phyloP scores from a whole-genome alignment of 176 grass and related monocot genomes.

The Otatea glauca region DNA sequence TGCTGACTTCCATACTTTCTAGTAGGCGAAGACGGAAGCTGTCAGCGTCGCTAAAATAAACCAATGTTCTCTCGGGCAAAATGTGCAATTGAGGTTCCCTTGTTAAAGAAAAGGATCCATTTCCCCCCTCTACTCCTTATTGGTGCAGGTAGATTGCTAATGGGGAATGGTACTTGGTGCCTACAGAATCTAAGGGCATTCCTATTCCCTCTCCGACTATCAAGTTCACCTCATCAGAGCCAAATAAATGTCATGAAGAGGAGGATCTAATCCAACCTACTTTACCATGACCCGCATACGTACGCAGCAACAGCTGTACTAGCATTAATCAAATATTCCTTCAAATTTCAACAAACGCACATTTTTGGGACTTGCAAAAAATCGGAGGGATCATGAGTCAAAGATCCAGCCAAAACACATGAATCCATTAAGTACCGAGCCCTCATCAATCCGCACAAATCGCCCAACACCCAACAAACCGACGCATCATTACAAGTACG shows the following conservation, averaged over 20 bases:
- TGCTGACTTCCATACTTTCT: background rate
- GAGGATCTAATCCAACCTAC: background rate
- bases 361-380: background rate
- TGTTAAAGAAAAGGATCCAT: background rate
- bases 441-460: background rate
- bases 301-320: slow-evolving; percentile 14
- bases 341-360: background rate
- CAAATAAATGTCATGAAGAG: slow-evolving; percentile 17
- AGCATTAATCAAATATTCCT: slow-evolving; percentile 22
- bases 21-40: background rate
- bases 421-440: background rate
- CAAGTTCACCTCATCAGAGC: slow-evolving; percentile 11
- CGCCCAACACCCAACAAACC: background rate
- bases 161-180: background rate
- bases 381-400: background rate
- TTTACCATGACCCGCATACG: background rate
- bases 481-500: background rate
- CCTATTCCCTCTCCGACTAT: background rate
- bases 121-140: background rate
- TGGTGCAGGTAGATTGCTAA: background rate
- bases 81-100: background rate
- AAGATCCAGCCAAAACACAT: slow-evolving; percentile 12
- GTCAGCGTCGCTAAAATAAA: slow-evolving; percentile 7
- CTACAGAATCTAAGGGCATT: slow-evolving; percentile 10
- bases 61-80: background rate